Base-by-base conservation (phyloP, 192 early-diverging fungal genomes). In the Coemansia sp. region DNA sequence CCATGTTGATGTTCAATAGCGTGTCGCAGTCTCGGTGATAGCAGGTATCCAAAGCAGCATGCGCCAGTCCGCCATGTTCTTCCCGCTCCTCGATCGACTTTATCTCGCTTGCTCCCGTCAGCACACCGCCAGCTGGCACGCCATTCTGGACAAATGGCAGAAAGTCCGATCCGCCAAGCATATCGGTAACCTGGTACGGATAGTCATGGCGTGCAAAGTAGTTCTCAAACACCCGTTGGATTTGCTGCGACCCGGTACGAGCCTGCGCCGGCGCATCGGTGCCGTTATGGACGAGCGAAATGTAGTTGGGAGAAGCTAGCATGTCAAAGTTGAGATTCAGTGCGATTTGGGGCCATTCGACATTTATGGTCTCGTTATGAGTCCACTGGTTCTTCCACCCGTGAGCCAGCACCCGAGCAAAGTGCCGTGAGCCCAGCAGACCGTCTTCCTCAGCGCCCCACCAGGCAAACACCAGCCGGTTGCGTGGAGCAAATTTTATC, bases 371-470 rank as follows among this genome's bases (percentile, higher is more conserved):
- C 15, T 71, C 66, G 21, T 49, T 52, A 46, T 56, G 66, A 3
- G 74, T 49, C 72, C 72, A 76, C 28, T 38, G 40, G 60, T 76
- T 76, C 11, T 20, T 60, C 72, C 72, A 76, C 11, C 62, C 62
- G 14, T 62, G 62, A 10, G 74, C 65, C 56, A 85, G 44, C 26
- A 76, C 62, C 9, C 78, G 70, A 4, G 82, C 82, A 64, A 82
- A 83, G 31, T 84, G 76, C 11, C 82, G 72, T 34, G 85, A 85
- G 14, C 87, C 87, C 42, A 85, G 53, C 11, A 85, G 60, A 44
- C 87, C 87, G 49, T 85, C 81, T 42, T 89, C 85, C 56, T 89
- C 87, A 51, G 85, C 87, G 12, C 84, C 74, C 85, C 87, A 89
- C 82, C 82, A 89, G 8, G 83, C 84, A 82, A 89, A 87, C 12